Base-by-base conservation (phyloP, 768 basidiomycete species). In the Lyophyllum semitale region DNA sequence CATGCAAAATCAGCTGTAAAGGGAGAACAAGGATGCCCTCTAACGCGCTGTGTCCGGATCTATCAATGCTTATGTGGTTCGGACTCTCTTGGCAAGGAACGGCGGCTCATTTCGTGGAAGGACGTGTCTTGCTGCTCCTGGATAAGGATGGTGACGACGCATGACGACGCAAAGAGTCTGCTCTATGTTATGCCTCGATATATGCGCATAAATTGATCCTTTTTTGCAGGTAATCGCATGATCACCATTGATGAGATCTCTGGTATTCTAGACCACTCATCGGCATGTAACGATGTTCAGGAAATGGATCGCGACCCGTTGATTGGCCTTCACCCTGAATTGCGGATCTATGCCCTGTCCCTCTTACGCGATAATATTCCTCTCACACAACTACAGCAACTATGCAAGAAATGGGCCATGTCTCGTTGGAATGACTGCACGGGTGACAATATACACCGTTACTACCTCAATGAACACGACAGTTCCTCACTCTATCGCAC, bases 401-500 rank as follows among this genome's bases (percentile, higher is more conserved):
- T 61, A 32, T 66, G 65, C 46, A 45, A 56, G 17, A 55, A 53
- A 18, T 67, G 60, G 59, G 54, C 68, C 1, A 53, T 53, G 23
- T 41, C 48, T 22, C 50, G 45, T 23, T 66, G 62, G 62, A 61
- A 59, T 25, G 52, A 49, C 22, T 11, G 25, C 8, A n/a, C 51
- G 44, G 66, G 67, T 29, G 55, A 68, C 47, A 51, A 47, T 1
- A 41, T 48, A 37, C 58, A 42, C 38, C 55, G 63, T 6, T 67
- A 41, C 41, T 20, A 51, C 13, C 52, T 68, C 3, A 54, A 48
- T 7, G 23, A 51, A 23, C 51, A 65, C 48, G 64, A 68, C 25
- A 32, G 57, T 1, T 58, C 60, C 3, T 69, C 65, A 17, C 53
- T 69, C 4, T 69, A 69, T 44, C 55, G 63, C 11, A 58, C 53